Evolutionary conservation across 108 stramenopile species (phyloP).

Genomic region (Cyclotella distinguenda): DNA sequence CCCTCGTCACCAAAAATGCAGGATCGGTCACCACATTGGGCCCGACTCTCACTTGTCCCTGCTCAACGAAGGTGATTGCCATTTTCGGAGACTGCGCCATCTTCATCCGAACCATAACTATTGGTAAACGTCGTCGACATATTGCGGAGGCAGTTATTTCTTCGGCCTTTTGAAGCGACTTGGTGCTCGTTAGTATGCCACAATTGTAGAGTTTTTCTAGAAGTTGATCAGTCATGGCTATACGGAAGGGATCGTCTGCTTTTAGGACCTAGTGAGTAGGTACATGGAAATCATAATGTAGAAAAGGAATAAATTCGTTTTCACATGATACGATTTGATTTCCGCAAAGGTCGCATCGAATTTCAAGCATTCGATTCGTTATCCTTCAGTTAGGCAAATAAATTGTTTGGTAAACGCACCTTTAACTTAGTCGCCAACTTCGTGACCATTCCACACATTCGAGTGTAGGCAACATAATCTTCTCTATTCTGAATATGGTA

Average conservation of each 20-base stretch:
- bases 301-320: no score
- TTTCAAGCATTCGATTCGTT: no score
- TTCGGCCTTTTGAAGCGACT: slow-evolving; percentile 90
- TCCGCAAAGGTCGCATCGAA: no score
- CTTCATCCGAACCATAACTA: slow-evolving; percentile 98
- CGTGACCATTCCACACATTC: slow-evolving; percentile 90
- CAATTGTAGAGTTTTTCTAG: slow-evolving; percentile 89
- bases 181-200: slow-evolving; percentile 87
- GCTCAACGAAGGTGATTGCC: slow-evolving; percentile 93
- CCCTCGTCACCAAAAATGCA: slow-evolving; percentile 92
- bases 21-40: slow-evolving; percentile 97
- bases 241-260: slow-evolving; percentile 90
- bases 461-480: slow-evolving; percentile 90
- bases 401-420: slow-evolving; percentile 21
- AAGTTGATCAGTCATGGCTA: slow-evolving; percentile 96
- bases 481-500: slow-evolving; percentile 98
- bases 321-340: no score
- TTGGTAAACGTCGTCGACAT: slow-evolving; percentile 94
- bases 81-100: slow-evolving; percentile 96
- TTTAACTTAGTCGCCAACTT: slow-evolving; percentile 90
- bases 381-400: no score
- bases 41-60: slow-evolving; percentile 98
- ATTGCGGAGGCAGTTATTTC: slow-evolving; percentile 91
- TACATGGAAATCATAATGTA: no score
- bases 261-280: slow-evolving; percentile 52